Percentiles rank a stretch among this genome's conserved stretches.
Conservation (phyloP, 202 grass and related monocot genomes). For the Musa balbisiana region DNA sequence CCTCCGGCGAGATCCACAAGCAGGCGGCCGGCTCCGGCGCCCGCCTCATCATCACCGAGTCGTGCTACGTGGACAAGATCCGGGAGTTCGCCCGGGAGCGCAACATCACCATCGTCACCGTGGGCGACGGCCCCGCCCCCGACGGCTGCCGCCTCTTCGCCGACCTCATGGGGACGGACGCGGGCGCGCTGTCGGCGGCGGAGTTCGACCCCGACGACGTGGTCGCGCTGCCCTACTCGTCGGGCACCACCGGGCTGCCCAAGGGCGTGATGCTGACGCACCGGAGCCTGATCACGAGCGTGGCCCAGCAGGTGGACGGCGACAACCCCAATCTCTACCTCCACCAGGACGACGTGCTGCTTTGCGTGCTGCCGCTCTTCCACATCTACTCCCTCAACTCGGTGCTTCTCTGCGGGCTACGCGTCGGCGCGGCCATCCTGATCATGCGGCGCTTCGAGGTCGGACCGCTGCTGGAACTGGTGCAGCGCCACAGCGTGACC, state of each 20-base stretch:
- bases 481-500: conserved; percentile 38
- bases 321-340: conserved; percentile 60
- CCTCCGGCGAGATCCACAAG: conserved; percentile 48
- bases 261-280: conserved; percentile 96
- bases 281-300: conserved; percentile 57
- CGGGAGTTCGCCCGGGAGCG: conserved; percentile 42
- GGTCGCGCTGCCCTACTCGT: conserved; percentile 62
- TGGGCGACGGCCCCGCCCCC: conserved; percentile 23
- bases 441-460: conserved; percentile 68
- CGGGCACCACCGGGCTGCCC: conserved; percentile 63
- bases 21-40: conserved; percentile 45
- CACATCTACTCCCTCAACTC: conserved; percentile 79
- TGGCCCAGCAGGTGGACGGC: conserved; percentile 76
- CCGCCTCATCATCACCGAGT: conserved; percentile 51
- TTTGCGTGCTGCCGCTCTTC: conserved; percentile 68
- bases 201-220: conserved; percentile 53
- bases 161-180: conserved; percentile 24
- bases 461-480: conserved; percentile 42
- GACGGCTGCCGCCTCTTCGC: conserved; percentile 51
- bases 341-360: conserved; percentile 43
- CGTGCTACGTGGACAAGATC: conserved; percentile 52
- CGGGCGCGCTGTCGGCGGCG: neutral
- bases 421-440: conserved; percentile 52
- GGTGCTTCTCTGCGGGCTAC: conserved; percentile 55
- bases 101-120: conserved; percentile 36